phyloP scores from a whole-genome alignment of 2,329 filamentous ascomycete genomes.

The Xylaria sp. region DNA sequence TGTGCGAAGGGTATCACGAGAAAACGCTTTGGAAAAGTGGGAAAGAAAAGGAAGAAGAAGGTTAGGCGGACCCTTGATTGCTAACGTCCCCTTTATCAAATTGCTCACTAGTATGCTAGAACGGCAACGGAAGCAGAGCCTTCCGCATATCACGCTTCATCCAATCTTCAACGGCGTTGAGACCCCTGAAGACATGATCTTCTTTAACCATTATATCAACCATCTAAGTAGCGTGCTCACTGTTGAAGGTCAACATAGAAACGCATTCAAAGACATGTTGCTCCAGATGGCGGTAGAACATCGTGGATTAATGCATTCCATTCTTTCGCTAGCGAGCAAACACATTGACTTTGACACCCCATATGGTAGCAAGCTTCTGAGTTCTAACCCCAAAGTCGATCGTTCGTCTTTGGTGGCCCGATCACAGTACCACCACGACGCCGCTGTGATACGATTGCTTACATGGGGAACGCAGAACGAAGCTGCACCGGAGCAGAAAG shows the following conservation, averaged over 20 bases:
- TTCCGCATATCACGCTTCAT: slow-evolving; percentile 67
- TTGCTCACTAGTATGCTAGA: slow-evolving; percentile 53
- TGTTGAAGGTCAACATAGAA: slow-evolving; percentile 81
- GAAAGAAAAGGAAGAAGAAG: slow-evolving; percentile 78
- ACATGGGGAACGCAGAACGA: slow-evolving; percentile 56
- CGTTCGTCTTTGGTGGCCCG: slow-evolving; percentile 60
- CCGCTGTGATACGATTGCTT: slow-evolving; percentile 64
- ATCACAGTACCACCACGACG: slow-evolving; percentile 66
- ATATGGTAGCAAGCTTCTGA: slow-evolving; percentile 65
- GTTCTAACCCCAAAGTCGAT: slow-evolving; percentile 60
- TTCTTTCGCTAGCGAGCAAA: slow-evolving; percentile 83
- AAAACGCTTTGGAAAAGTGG: slow-evolving; percentile 90
- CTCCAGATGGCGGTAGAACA: slow-evolving; percentile 84
- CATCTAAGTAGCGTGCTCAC: slow-evolving; percentile 84
- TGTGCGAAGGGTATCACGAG: slow-evolving; percentile 90
- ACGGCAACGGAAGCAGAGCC: slow-evolving; percentile 59
- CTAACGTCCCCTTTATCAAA: not conserved
- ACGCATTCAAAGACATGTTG: slow-evolving; percentile 86
- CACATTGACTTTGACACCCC: slow-evolving; percentile 73
- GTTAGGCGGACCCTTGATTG: slow-evolving; percentile 51
- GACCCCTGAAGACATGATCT: slow-evolving; percentile 79
- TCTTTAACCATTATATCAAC: slow-evolving; percentile 85
- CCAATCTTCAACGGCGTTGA: slow-evolving; percentile 84
- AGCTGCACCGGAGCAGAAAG: slow-evolving; percentile 58
- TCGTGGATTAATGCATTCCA: slow-evolving; percentile 87